These are phyloP conservation scores for Hypoxylon sp. DNA, from an alignment of 2,329 filamentous ascomycete species.

Conservation along the genomic window DNA sequence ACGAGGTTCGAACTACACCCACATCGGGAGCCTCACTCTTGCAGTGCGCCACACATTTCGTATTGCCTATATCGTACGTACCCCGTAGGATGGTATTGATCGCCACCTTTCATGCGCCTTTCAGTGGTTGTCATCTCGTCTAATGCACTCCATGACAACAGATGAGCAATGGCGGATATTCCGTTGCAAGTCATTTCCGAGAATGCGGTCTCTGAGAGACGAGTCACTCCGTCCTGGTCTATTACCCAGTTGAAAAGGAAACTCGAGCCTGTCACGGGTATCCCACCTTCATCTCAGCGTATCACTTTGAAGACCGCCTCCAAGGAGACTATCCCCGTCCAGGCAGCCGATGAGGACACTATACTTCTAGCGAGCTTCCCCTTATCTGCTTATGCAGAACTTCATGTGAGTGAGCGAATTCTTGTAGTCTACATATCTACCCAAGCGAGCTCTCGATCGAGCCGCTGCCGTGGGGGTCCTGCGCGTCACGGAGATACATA, in stretches of 20 bases:
- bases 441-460: slow-evolving; percentile 9
- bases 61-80: slow-evolving; percentile 10
- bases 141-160: slow-evolving; percentile 26
- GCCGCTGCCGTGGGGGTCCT: slow-evolving; percentile 12
- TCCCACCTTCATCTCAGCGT: slow-evolving; percentile 82
- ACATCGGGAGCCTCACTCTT: slow-evolving; percentile 34
- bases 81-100: slow-evolving; percentile 18
- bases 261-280: slow-evolving; percentile 91
- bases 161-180: slow-evolving; percentile 73
- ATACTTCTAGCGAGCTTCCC: slow-evolving; percentile 73
- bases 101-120: slow-evolving; percentile 30
- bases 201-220: slow-evolving; percentile 84
- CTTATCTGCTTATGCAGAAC: slow-evolving; percentile 79
- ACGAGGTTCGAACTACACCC: slow-evolving; percentile 1
- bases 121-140: slow-evolving; percentile 27
- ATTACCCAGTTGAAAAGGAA: slow-evolving; percentile 86
- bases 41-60: slow-evolving; percentile 15
- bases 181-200: slow-evolving; percentile 81
- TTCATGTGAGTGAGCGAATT: slow-evolving; percentile 73
- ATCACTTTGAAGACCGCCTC: slow-evolving; percentile 76
- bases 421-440: slow-evolving; percentile 17
- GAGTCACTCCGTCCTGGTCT: slow-evolving; percentile 92
- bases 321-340: slow-evolving; percentile 72
- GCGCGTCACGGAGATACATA: slow-evolving; percentile 25
- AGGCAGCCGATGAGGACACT: slow-evolving; percentile 78